Conservation (phyloP, 306 rosid species). For the Phaseolus lunatus region DNA sequence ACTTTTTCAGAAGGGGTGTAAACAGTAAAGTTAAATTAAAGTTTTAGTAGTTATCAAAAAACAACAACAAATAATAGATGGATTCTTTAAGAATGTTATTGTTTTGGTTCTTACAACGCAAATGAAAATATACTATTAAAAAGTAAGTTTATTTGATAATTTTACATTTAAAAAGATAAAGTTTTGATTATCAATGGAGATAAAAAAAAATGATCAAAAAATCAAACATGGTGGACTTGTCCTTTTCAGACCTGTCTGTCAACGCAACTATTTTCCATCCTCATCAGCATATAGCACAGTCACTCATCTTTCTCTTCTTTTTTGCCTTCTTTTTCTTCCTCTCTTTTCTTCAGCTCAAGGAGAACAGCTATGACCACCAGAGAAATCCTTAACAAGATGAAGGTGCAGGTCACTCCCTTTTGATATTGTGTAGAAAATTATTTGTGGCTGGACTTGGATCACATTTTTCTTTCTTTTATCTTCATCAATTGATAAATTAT, state of each 20-base stretch:
- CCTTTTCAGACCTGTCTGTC: constrained; percentile 29
- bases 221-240: constrained; percentile 17
- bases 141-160: no score
- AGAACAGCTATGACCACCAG: constrained; percentile 64
- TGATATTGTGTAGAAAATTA: not conserved
- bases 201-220: no score
- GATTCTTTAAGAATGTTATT: no score
- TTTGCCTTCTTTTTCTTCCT: not conserved
- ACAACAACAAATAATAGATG: not conserved
- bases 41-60: constrained; percentile 20
- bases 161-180: no score
- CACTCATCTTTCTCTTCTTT: constrained; percentile 32
- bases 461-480: constrained; percentile 13
- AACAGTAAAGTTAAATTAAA: constrained; percentile 1
- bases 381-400: constrained; percentile 83
- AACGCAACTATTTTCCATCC: constrained; percentile 26
- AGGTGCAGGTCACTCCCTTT: constrained; percentile 54
- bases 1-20: not conserved
- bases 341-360: constrained; percentile 21
- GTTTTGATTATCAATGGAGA: not conserved
- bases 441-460: constrained; percentile 5
- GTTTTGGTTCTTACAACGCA: not conserved
- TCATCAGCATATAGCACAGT: constrained; percentile 4
- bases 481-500: constrained; percentile 2
- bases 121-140: no score